phyloP scores from a whole-genome alignment of 1,139 yeast genomes.

The Zhuliangozyma parablackwelliae region DNA sequence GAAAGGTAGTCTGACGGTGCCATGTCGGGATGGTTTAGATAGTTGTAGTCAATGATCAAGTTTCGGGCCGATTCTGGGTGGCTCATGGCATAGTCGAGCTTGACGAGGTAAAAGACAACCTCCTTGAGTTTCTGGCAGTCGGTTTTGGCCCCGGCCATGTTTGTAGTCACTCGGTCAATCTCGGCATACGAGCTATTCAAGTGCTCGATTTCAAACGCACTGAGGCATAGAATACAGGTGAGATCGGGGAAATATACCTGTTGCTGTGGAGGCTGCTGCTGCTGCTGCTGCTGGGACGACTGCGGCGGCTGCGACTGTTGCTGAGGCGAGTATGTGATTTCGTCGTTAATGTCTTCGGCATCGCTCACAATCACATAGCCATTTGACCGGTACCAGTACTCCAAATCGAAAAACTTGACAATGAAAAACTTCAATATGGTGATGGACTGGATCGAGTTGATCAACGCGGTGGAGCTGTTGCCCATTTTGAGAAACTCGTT shows the following conservation, averaged over 20 bases:
- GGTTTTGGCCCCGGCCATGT: background rate
- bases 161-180: conserved; percentile 15
- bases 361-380: no score
- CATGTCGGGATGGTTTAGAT: conserved; percentile 8
- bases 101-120: conserved; percentile 29
- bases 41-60: conserved; percentile 13
- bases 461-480: conserved; percentile 18
- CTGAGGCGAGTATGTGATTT: no score
- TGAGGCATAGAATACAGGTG: conserved; percentile 14
- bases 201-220: conserved; percentile 23
- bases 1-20: conserved; percentile 12
- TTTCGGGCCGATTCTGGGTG: conserved; percentile 15
- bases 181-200: conserved; percentile 21
- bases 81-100: conserved; percentile 18
- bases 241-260: conserved; percentile 4
- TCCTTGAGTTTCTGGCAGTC: conserved; percentile 14
- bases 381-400: conserved; percentile 1
- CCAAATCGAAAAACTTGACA: conserved; percentile 13
- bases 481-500: conserved; percentile 9
- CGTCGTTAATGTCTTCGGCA: no score
- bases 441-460: conserved; percentile 28
- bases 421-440: conserved; percentile 29
- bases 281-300: no score
- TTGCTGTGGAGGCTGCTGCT: no score
- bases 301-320: no score